These are phyloP conservation scores for Pseudonectria buxi DNA, from an alignment of 2,329 filamentous ascomycete genomes.

Conservation along the genomic window DNA sequence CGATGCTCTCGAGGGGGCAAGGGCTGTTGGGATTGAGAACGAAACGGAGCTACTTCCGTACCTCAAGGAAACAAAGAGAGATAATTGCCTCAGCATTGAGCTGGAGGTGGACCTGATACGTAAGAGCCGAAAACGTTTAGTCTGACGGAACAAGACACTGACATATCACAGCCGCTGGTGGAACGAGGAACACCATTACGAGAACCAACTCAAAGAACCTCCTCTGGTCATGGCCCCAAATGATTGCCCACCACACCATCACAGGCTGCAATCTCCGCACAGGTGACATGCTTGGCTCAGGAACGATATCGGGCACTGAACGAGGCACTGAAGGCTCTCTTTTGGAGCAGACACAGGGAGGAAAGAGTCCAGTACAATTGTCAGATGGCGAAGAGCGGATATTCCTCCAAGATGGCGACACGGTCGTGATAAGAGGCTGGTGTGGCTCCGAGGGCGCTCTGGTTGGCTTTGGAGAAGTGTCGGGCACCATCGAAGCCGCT, in stretches of 20 bases:
- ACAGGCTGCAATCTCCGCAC: conserved; percentile 68
- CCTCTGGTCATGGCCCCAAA: conserved; percentile 76
- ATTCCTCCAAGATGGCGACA: conserved; percentile 71
- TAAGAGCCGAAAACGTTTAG: conserved; percentile 12
- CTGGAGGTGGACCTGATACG: conserved; percentile 34
- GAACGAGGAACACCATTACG: conserved; percentile 26
- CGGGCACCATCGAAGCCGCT: conserved; percentile 47
- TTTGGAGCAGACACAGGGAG: conserved; percentile 64
- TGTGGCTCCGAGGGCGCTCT: conserved; percentile 59
- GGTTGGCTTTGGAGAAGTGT: conserved; percentile 72
- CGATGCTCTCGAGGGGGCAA: conserved; percentile 42
- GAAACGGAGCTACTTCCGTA: conserved; percentile 30
- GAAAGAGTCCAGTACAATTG: conserved; percentile 57
- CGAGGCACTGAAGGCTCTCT: conserved; percentile 61
- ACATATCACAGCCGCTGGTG: conserved; percentile 21
- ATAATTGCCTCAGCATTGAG: conserved; percentile 30
- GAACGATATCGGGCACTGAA: conserved; percentile 64
- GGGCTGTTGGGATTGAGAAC: conserved; percentile 23
- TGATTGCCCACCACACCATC: conserved; percentile 75
- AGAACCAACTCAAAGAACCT: conserved; percentile 39
- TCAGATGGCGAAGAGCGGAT: conserved; percentile 58
- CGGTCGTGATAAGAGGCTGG: conserved; percentile 57
- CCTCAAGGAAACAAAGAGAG: conserved; percentile 48
- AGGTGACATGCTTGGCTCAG: conserved; percentile 70
- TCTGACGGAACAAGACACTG: not conserved